phyloP scores from a whole-genome alignment of 495 filamentous ascomycete species.

The Penicilliopsis zonata region DNA sequence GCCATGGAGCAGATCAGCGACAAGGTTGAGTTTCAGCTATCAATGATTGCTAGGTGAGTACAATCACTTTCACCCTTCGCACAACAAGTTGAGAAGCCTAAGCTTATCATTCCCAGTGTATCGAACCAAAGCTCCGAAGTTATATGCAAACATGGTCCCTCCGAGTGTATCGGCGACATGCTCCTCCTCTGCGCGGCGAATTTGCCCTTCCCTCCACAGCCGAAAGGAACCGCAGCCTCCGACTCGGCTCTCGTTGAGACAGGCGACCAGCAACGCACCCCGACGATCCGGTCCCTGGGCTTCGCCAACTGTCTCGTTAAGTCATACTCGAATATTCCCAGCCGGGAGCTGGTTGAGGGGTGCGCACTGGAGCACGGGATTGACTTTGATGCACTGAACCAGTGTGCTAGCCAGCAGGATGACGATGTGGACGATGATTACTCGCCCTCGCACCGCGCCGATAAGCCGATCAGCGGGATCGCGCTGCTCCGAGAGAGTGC shows the following conservation, averaged over 20 bases:
- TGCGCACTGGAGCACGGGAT: constrained; percentile 86
- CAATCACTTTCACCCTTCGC: not conserved
- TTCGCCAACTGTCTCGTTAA: constrained; percentile 80
- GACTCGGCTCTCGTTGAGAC: constrained; percentile 13
- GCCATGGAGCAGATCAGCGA: constrained; percentile 69
- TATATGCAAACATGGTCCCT: constrained; percentile 74
- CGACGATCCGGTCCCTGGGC: constrained; percentile 76
- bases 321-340: constrained; percentile 62
- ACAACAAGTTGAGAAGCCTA: constrained; percentile 1
- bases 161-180: constrained; percentile 90
- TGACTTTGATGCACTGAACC: constrained; percentile 71
- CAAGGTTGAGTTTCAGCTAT: constrained; percentile 84
- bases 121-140: constrained; percentile 27
- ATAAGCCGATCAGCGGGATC: constrained; percentile 29
- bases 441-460: constrained; percentile 26
- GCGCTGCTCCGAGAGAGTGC: constrained; percentile 68
- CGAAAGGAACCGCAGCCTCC: no score
- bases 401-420: constrained; percentile 47
- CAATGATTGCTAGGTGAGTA: constrained; percentile 72
- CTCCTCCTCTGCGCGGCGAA: constrained; percentile 80
- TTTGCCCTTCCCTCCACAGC: constrained; percentile 36
- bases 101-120: constrained; percentile 14
- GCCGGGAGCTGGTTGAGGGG: constrained; percentile 58
- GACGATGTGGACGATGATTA: constrained; percentile 47
- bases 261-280: constrained; percentile 30